Conservation (phyloP, 2,329 filamentous ascomycete genomes). For the Ciborinia camelliae region DNA sequence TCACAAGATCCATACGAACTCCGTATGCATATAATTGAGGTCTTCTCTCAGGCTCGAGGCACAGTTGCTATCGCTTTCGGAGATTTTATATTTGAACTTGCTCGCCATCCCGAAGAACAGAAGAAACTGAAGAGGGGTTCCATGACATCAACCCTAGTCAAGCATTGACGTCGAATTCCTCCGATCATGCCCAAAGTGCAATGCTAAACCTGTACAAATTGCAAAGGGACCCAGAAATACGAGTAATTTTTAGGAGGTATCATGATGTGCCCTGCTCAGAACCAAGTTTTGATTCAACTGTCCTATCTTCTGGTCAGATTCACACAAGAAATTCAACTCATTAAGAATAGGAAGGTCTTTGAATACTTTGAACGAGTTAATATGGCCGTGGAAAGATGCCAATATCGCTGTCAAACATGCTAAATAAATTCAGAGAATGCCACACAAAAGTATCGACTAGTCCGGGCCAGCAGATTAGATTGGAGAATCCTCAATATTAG, state of each 20-base stretch:
- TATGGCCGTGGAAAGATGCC: slow-evolving; percentile 13
- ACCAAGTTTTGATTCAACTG: slow-evolving; percentile 37
- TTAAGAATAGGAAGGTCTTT: slow-evolving; percentile 31
- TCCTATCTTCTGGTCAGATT: slow-evolving; percentile 33
- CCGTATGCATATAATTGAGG: slow-evolving; percentile 5
- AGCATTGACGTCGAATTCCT: background rate
- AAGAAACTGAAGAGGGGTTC: slow-evolving; percentile 3
- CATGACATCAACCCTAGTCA: background rate
- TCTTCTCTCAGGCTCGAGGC: background rate
- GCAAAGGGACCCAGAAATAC: slow-evolving; percentile 38
- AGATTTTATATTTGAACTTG: background rate
- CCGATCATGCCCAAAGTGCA: no score
- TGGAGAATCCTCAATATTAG: background rate
- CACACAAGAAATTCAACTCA: slow-evolving; percentile 27
- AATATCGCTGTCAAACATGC: slow-evolving; percentile 12
- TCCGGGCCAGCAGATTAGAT: no score
- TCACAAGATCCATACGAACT: background rate
- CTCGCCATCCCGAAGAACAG: background rate
- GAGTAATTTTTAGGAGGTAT: slow-evolving; percentile 38
- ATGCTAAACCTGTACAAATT: slow-evolving; percentile 33
- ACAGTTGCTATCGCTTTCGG: background rate
- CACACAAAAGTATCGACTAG: background rate
- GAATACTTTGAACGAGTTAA: slow-evolving; percentile 11
- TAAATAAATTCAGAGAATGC: background rate
- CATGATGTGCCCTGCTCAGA: slow-evolving; percentile 37